Conservation (phyloP, 441 rosid species). For the Bocquillonia castaneifolia region DNA sequence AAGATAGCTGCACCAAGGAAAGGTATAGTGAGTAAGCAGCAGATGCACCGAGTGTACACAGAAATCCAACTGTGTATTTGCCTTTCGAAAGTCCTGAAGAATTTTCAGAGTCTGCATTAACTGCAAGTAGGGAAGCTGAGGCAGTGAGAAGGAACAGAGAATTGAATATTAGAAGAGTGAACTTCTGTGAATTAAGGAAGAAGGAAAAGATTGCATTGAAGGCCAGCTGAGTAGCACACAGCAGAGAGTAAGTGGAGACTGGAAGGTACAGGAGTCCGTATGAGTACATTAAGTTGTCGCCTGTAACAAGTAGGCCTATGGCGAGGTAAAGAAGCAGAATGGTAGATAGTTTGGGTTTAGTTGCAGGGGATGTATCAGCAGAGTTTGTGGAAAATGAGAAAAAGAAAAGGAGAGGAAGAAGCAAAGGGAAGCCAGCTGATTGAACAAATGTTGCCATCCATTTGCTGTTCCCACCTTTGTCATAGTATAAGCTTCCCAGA, state of each 20-base stretch:
- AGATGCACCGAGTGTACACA: slow-evolving; percentile 47
- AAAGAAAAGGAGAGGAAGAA: slow-evolving; percentile 36
- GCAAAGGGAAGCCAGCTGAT: slow-evolving; percentile 53
- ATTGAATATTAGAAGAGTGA: slow-evolving; percentile 46
- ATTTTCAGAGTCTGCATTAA: slow-evolving; percentile 39
- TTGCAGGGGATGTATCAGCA: background rate
- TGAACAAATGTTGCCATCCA: slow-evolving; percentile 69
- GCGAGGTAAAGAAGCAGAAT: slow-evolving; percentile 31
- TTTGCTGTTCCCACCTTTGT: slow-evolving; percentile 59
- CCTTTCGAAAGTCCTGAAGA: slow-evolving; percentile 20
- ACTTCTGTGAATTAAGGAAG: slow-evolving; percentile 51
- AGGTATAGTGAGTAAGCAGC: slow-evolving; percentile 44
- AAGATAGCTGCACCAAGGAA: slow-evolving; percentile 43
- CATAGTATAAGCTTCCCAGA: slow-evolving; percentile 50
- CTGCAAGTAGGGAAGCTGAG: slow-evolving; percentile 50
- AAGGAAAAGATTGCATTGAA: slow-evolving; percentile 49
- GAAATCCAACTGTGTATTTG: slow-evolving; percentile 43
- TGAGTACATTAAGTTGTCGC: slow-evolving; percentile 53
- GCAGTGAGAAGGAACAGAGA: slow-evolving; percentile 46
- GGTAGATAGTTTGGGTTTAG: slow-evolving; percentile 24
- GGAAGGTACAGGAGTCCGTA: slow-evolving; percentile 55
- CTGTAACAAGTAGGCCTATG: slow-evolving; percentile 44
- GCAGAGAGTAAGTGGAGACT: slow-evolving; percentile 55
- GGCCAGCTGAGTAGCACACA: slow-evolving; percentile 53
- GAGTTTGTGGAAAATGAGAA: slow-evolving; percentile 19